Evolutionary conservation across 164 flowering plant species (phyloP), one percentile per base, ranked within the genome.

Genomic region (Berberis thunbergii): DNA sequence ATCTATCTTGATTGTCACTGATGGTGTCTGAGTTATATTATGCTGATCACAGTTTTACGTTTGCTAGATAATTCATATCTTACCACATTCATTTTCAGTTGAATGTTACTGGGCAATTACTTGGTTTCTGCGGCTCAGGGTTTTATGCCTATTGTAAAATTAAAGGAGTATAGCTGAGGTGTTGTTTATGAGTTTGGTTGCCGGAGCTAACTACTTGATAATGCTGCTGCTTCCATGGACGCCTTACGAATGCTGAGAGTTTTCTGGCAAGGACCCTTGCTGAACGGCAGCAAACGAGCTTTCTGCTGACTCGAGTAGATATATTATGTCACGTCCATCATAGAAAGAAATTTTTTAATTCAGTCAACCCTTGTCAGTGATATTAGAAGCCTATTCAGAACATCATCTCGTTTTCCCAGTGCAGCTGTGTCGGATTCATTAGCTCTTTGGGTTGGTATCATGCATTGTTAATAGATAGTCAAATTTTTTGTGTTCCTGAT

Each of bases 101-200:
- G 70, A 93, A 93, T 75, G 78, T 93, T 41, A 63, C 77, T 43
- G 98, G 98, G 49, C 97, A 90, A 70, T 60, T 70, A 70, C 85
- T 88, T 49, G 98, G 98, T 41, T 93, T 93, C 71, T 41, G 83
- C 39, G 98, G 97, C 45, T 87, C 98, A 13, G 91, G 94, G 57
- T 63, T 88, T 63, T 93, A 93, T 74, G 98, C 98, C 5, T 86
- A 79, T 67, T 79, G 80, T 67, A 86, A 81, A 66, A 80, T 84
- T 54, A 73, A 43, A 69, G 89, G 87, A 52, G 79, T 75, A 70
- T 83, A 75, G 76, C 43, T 6, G 13, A 38, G 4, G 1, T 39
- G 1, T 55, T 55, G 41, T 4, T 13, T 26, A 26, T 8, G 60
- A 57, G 60, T 9, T 41, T 8, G 8, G 2, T 40, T 42, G 40